These are phyloP conservation scores for Plasmodium inui DNA, from an alignment of 169 alveolate genomes.

Conservation along the genomic window DNA sequence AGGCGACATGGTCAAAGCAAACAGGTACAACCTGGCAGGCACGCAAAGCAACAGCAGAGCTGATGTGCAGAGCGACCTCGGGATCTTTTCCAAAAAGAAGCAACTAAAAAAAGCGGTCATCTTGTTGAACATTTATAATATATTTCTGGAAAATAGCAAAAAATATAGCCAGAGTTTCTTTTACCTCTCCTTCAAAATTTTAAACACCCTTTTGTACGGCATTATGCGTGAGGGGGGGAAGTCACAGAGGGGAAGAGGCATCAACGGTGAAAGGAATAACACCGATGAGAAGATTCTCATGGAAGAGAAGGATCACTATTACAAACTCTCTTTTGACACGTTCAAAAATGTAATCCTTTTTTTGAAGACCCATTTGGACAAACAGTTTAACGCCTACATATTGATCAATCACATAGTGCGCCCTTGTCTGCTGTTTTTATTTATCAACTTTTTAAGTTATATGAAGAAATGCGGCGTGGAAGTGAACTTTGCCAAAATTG, in stretches of 20 bases:
- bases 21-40: neutral
- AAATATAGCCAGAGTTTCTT: conserved; percentile 59
- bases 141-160: conserved; percentile 48
- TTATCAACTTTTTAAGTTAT: conserved; percentile 25
- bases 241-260: neutral
- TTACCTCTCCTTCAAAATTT: conserved; percentile 48
- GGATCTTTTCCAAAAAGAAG: conserved; percentile 49
- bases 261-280: neutral
- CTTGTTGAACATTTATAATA: conserved; percentile 57
- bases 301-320: neutral
- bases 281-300: neutral
- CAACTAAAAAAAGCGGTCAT: conserved; percentile 41
- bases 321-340: conserved; percentile 22
- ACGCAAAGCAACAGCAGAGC: neutral
- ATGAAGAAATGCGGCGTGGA: neutral
- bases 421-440: conserved; percentile 42
- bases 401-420: conserved; percentile 48
- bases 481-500: conserved; percentile 8
- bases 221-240: conserved; percentile 9
- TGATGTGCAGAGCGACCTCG: conserved; percentile 25
- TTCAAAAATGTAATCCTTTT: conserved; percentile 34
- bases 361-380: conserved; percentile 37
- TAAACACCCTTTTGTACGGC: conserved; percentile 37
- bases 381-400: conserved; percentile 61
- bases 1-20: neutral